Evolutionary conservation across 129 eudicot species (phyloP).

Genomic region (Flaveria robusta): DNA sequence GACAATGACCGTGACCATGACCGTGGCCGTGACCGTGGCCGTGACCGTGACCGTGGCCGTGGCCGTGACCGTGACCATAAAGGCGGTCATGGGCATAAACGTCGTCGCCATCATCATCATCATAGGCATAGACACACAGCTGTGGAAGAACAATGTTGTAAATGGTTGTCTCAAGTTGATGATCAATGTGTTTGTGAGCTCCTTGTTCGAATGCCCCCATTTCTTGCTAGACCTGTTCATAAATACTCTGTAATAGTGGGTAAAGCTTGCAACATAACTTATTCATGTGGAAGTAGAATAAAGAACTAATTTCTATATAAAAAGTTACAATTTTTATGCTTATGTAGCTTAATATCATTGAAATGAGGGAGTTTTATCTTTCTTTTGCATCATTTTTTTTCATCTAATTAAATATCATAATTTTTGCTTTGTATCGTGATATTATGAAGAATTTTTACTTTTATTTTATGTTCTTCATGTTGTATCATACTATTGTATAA

Average conservation of each 20-base stretch:
- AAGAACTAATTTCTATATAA: constrained; percentile 28
- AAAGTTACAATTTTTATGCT: constrained; percentile 23
- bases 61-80: not conserved
- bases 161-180: constrained; percentile 70
- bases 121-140: constrained; percentile 34
- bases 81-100: constrained; percentile 24
- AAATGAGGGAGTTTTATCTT: not conserved
- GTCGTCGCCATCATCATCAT: constrained; percentile 23
- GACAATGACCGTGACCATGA: not conserved
- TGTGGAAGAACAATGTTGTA: constrained; percentile 65
- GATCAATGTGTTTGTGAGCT: constrained; percentile 73
- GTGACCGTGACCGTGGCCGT: not conserved
- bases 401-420: constrained; percentile 6
- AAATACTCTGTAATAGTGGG: constrained; percentile 53
- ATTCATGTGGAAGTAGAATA: constrained; percentile 58
- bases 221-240: constrained; percentile 75
- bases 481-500: constrained; percentile 26
- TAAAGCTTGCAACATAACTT: constrained; percentile 54
- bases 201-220: constrained; percentile 65
- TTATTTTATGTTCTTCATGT: constrained; percentile 24
- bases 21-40: constrained; percentile 25
- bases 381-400: constrained; percentile 10
- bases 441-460: not conserved
- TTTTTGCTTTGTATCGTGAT: not conserved
- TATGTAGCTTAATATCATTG: constrained; percentile 17